Evolutionary conservation across 208 protist genomes (phyloP).

Genomic region (Naegleria lovaniensis): DNA sequence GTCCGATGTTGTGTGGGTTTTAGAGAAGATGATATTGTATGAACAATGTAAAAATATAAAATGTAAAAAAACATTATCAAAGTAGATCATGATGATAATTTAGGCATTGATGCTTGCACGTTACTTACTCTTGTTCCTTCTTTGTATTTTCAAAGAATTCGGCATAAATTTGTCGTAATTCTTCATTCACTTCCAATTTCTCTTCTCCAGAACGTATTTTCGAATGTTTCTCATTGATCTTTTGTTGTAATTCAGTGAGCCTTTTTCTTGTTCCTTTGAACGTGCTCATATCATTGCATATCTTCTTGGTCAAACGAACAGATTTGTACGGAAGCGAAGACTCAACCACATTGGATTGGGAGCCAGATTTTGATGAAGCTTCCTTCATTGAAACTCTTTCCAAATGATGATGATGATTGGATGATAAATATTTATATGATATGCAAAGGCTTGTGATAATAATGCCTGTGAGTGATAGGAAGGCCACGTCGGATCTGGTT

Average conservation of each 20-base stretch:
- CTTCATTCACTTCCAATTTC: neutral
- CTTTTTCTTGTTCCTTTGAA: constrained; percentile 1
- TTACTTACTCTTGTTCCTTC: constrained; percentile 24
- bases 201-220: neutral
- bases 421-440: too few species aligned
- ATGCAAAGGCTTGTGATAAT: too few species aligned
- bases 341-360: neutral
- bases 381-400: too few species aligned
- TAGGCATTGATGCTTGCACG: too few species aligned
- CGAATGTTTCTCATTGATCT: neutral
- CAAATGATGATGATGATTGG: too few species aligned
- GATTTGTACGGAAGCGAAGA: neutral
- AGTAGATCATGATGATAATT: neutral
- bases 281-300: neutral
- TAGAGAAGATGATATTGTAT: neutral
- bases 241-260: neutral
- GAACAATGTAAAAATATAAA: neutral
- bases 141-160: neutral
- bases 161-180: neutral
- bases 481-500: too few species aligned
- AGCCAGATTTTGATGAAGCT: neutral
- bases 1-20: neutral
- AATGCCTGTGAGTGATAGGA: too few species aligned
- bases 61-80: neutral
- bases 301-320: neutral